Evolutionary conservation across 768 basidiomycete species (phyloP).

Genomic region (Pisolithus microcarpus): DNA sequence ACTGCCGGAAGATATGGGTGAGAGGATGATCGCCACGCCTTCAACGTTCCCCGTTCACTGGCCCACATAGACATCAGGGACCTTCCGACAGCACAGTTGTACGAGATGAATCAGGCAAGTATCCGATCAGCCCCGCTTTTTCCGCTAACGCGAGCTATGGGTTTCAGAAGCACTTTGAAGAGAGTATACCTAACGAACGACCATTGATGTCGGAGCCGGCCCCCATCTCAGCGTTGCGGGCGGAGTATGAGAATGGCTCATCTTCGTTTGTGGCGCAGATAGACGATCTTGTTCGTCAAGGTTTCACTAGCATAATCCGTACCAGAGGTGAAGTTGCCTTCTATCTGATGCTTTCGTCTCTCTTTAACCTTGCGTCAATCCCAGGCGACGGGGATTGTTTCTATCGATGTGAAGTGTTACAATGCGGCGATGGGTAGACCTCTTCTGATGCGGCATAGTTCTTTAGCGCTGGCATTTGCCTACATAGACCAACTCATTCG

Average conservation of each 20-base stretch:
- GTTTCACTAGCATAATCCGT: constrained; percentile 61
- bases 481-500: constrained; percentile 68
- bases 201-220: constrained; percentile 51
- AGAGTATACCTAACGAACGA: constrained; percentile 30
- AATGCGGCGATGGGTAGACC: neutral
- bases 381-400: constrained; percentile 88
- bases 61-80: constrained; percentile 25
- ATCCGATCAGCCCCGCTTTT: neutral
- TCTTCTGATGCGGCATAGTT: constrained; percentile 13
- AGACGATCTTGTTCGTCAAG: constrained; percentile 54
- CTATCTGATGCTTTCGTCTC: constrained; percentile 1
- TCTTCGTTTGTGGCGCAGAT: constrained; percentile 66
- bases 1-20: constrained; percentile 25
- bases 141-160: neutral
- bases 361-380: neutral
- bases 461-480: constrained; percentile 71
- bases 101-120: constrained; percentile 36
- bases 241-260: constrained; percentile 54
- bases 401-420: constrained; percentile 62
- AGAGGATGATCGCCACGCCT: neutral
- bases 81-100: constrained; percentile 28
- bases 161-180: constrained; percentile 33
- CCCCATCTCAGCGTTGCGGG: constrained; percentile 48
- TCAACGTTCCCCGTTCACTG: neutral
- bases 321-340: constrained; percentile 52